These are phyloP conservation scores for Trichoderma afroharzianum DNA, from an alignment of 2,329 filamentous ascomycete genomes.

Conservation along the genomic window DNA sequence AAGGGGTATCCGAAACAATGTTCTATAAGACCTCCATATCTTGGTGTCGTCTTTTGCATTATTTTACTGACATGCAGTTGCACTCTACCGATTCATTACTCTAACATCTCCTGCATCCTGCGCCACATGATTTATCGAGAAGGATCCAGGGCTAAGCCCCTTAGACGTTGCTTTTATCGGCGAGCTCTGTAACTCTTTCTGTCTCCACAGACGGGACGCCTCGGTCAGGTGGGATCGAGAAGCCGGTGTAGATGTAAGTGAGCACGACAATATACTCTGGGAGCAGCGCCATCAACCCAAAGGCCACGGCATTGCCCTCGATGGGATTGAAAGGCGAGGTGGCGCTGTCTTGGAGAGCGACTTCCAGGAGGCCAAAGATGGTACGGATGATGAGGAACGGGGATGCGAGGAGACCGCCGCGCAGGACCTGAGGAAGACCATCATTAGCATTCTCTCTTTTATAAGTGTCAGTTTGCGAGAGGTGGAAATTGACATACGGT, in stretches of 20 bases:
- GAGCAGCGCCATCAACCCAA: slow-evolving; percentile 20
- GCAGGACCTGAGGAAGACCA: slow-evolving; percentile 15
- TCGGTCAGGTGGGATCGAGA: slow-evolving; percentile 17
- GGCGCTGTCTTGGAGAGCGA: slow-evolving; percentile 1
- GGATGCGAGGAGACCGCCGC: slow-evolving; percentile 21
- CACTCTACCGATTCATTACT: neutral
- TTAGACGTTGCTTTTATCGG: slow-evolving; percentile 12
- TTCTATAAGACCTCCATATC: neutral
- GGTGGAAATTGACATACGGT: slow-evolving; percentile 3
- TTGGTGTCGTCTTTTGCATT: neutral
- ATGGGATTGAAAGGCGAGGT: slow-evolving; percentile 22
- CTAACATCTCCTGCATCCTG: neutral
- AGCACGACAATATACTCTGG: slow-evolving; percentile 21
- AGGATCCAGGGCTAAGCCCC: neutral
- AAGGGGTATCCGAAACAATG: neutral
- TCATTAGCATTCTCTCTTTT: neutral
- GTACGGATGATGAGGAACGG: slow-evolving; percentile 24
- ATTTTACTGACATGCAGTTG: neutral
- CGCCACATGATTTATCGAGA: neutral
- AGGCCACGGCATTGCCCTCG: slow-evolving; percentile 15
- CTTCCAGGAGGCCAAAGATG: slow-evolving; percentile 24
- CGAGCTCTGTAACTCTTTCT: neutral
- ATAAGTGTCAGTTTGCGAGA: neutral
- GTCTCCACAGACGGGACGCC: neutral
- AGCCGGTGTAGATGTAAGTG: slow-evolving; percentile 19